Evolutionary conservation across 2,329 filamentous ascomycete genomes (phyloP).

Genomic region (Paecilomyces variotii): DNA sequence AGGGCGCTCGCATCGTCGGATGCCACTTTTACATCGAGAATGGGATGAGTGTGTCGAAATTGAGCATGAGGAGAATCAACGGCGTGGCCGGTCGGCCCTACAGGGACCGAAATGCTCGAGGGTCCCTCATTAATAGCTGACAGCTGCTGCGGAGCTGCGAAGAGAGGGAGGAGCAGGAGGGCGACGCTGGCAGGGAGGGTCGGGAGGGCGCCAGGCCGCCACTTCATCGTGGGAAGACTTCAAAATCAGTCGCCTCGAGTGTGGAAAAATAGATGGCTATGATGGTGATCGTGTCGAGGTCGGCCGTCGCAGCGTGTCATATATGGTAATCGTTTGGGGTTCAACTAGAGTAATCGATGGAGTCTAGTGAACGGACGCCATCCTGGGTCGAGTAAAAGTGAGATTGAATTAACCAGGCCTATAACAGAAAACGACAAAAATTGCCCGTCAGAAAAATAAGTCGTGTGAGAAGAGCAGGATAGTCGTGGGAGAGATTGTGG

Average conservation of each 20-base stretch:
- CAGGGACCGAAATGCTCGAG: constrained; percentile 20
- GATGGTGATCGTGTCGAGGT: background rate
- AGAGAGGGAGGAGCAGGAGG: constrained; percentile 51
- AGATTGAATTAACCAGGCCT: background rate
- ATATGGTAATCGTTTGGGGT: background rate
- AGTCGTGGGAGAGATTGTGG: background rate
- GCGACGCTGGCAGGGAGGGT: constrained; percentile 50
- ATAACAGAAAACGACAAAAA: background rate
- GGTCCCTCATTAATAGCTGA: constrained; percentile 24
- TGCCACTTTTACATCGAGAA: constrained; percentile 24
- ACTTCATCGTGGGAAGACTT: constrained; percentile 52
- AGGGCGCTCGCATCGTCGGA: constrained; percentile 79
- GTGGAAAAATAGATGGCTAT: background rate
- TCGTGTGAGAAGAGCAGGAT: background rate
- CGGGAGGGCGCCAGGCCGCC: constrained; percentile 52
- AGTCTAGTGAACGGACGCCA: background rate
- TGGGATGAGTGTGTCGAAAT: constrained; percentile 12
- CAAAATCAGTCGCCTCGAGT: constrained; percentile 20
- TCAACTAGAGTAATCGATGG: background rate
- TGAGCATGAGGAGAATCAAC: constrained; percentile 10
- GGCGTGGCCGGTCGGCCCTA: constrained; percentile 14
- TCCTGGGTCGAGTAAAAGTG: background rate
- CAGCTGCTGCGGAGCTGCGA: constrained; percentile 59
- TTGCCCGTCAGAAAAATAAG: background rate
- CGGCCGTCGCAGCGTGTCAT: background rate